Evolutionary conservation across 1,284 basidiomycete species (phyloP), one percentile per base, ranked within the genome.

Genomic region (Malassezia yamatoensis): DNA sequence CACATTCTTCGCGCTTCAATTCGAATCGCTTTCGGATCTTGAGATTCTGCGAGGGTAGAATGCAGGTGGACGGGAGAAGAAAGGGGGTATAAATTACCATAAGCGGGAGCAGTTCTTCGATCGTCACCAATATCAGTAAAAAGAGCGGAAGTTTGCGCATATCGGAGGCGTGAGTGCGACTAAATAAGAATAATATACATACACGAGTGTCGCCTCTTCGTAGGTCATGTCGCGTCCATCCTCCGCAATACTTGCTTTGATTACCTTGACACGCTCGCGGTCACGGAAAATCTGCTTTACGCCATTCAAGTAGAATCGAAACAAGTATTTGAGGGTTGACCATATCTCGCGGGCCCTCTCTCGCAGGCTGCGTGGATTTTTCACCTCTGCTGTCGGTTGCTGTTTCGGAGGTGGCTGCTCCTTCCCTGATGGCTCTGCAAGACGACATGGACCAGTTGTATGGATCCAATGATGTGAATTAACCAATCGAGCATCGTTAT

Each of bases 1-100:
- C 18, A 13, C 66, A 63, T 2, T 54, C 49, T 5, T 62, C 64
- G 15, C 66, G 58, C 48, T 63, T 66, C 32, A 66, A 54, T 47
- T 70, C 68, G 6, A 67, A 63, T 3, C 59, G 60, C 51, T 65
- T 59, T 15, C 67, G 61, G 18, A 73, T 73, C 60, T 68, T 71
- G 15, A 49, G 80, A 39, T 81, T 81, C 76, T 90, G 88, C 24
- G 84, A 84, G 0, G 88, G 86, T n/a, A 90, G 79, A 54, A 90
- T 80, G 68, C 87, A 89, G 2, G 88, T 90, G 3, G 87, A 89
- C 0, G 88, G 88, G 33, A 90, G 81, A 76, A 89, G 81, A 67
- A 81, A 82, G 1, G 88, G 88, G n/a, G 83, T 84, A 71, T 87
- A 90, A 61, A 90, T 82, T 32, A 87, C 87, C 58, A 89, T 81